Evolutionary conservation across 2,329 filamentous ascomycete species (phyloP).

Genomic region (Microsporum canis): DNA sequence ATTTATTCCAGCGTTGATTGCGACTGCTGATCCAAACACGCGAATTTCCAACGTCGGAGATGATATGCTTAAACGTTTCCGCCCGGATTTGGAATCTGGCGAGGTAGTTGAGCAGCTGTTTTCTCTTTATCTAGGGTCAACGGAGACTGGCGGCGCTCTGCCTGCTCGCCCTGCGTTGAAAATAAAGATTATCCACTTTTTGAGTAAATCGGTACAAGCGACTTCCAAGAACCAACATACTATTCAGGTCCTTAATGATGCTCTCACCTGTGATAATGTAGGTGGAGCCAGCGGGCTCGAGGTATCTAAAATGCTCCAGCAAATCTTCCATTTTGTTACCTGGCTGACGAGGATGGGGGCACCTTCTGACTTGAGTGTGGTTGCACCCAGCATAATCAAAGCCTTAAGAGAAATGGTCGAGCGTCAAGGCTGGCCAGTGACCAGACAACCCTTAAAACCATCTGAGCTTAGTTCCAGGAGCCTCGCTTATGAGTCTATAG

Average conservation of each 20-base stretch:
- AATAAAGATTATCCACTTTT: slow-evolving; percentile 61
- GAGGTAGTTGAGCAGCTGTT: slow-evolving; percentile 56
- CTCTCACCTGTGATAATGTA: slow-evolving; percentile 14
- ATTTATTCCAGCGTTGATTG: slow-evolving; percentile 72
- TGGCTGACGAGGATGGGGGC: slow-evolving; percentile 72
- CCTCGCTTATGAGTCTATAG: slow-evolving; percentile 83
- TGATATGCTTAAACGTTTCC: slow-evolving; percentile 72
- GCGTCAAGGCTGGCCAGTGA: slow-evolving; percentile 69
- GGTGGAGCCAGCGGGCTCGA: slow-evolving; percentile 52
- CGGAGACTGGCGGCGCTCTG: slow-evolving; percentile 30
- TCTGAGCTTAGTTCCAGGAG: slow-evolving; percentile 59
- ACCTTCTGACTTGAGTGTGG: slow-evolving; percentile 46
- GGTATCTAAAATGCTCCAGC: slow-evolving; percentile 64
- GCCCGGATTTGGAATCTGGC: slow-evolving; percentile 56
- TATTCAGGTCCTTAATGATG: background rate
- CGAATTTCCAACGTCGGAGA: slow-evolving; percentile 77
- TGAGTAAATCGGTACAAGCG: slow-evolving; percentile 56
- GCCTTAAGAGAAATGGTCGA: slow-evolving; percentile 63
- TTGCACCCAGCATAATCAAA: slow-evolving; percentile 57
- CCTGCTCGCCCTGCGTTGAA: slow-evolving; percentile 57
- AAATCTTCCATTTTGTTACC: slow-evolving; percentile 74
- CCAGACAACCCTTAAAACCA: slow-evolving; percentile 45
- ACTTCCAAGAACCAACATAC: slow-evolving; percentile 4
- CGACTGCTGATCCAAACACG: slow-evolving; percentile 64
- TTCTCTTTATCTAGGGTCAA: slow-evolving; percentile 57